Percentiles rank a stretch among this genome's conserved stretches.
These are phyloP conservation scores for Arthrobotrys pseudoclavata DNA, from an alignment of 2,329 filamentous ascomycete species.

Conservation along the genomic window DNA sequence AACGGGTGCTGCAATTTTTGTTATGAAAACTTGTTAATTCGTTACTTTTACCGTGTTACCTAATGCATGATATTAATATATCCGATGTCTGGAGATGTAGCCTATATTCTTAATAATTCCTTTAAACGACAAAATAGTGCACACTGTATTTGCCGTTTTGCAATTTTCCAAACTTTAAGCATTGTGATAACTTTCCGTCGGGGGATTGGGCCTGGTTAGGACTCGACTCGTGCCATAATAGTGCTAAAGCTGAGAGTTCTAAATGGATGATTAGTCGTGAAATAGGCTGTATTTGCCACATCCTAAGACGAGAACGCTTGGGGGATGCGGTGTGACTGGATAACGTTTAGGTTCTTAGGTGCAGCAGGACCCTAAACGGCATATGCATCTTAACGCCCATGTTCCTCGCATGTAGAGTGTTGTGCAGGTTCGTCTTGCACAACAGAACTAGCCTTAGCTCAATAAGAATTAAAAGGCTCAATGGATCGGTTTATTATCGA, in stretches of 20 bases:
- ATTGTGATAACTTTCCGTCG: neutral
- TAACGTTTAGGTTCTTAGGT: neutral
- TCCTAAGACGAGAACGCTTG: neutral
- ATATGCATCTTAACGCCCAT: constrained; percentile 25
- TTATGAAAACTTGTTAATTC: neutral
- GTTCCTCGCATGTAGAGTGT: constrained; percentile 23
- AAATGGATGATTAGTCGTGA: neutral
- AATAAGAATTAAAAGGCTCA: neutral
- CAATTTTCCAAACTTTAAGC: constrained; percentile 2
- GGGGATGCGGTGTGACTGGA: constrained; percentile 22
- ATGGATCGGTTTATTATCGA: constrained; percentile 2
- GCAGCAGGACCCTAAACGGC: constrained; percentile 4
- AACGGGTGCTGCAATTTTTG: neutral
- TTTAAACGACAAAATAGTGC: neutral
- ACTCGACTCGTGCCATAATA: neutral
- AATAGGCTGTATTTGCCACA: constrained; percentile 14
- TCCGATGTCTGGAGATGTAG: neutral
- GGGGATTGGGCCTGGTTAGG: neutral
- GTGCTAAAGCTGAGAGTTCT: neutral
- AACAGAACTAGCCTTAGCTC: neutral
- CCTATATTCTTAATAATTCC: neutral
- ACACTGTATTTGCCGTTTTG: neutral
- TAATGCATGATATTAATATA: neutral
- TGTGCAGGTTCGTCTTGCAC: constrained; percentile 29
- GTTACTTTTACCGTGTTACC: neutral